Base-by-base conservation (phyloP, 768 basidiomycete species). In the Boletus insuetus region DNA sequence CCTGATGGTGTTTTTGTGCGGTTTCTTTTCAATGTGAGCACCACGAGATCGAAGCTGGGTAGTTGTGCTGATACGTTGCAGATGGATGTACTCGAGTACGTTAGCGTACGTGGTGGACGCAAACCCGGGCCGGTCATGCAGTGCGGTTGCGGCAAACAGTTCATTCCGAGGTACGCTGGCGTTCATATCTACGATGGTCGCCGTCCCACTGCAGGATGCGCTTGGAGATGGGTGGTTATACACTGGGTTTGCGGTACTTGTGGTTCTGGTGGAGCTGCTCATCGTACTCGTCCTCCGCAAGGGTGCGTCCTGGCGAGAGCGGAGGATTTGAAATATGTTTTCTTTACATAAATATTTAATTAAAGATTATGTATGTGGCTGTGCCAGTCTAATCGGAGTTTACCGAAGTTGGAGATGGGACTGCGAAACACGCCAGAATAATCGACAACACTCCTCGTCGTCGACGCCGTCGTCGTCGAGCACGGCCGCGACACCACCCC, bases 71-170 rank as follows among this genome's bases (percentile, higher is more conserved):
- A 55, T 34, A 39, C 40, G 26, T 51, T 54, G 3, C 55, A 83
- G 81, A 61, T 77, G 77, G 71, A 82, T 85, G 46, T 87, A 89
- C 65, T 72, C 83, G 16, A 83, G 83, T 47, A 86, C 88, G 0
- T 72, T 95, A 31, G 87, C 93, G 0, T 95, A 94, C 62, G 77
- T 94, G 34, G 91, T 94, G 16, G 93, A 97, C 62, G 83, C 91
- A 6, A 97, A 95, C 66, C 75, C 78, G 7, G 94, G 93, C 10
- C 81, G 89, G 29, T 89, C 89, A 3, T 83, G 87, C 5, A 82
- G 82, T 3, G 91, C 89, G 1, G 81, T 84, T 8, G 91, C 92
- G 0, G 73, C 79, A 29, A 95, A 95, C 68, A 89, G 87, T 53
- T 80, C 80, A 31, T 88, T 88, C 69, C 81, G 93, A 46, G 91